phyloP scores from a whole-genome alignment of 1,139 yeast genomes.

The Lodderomyces theae region DNA sequence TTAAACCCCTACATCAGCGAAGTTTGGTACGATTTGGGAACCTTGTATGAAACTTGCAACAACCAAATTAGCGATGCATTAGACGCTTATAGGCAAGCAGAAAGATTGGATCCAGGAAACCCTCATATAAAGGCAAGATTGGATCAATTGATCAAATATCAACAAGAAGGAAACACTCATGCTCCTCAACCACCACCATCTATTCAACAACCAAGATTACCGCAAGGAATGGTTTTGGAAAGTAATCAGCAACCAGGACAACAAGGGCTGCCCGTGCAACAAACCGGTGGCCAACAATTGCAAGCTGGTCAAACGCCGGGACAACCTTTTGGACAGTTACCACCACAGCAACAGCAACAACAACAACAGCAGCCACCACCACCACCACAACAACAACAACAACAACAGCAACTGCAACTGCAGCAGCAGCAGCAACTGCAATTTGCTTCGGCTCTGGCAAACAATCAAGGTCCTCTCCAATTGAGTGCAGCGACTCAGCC shows the following conservation, averaged over 20 bases:
- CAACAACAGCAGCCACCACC: conserved; percentile 9
- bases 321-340: conserved; percentile 7
- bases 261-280: conserved; percentile 20
- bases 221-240: conserved; percentile 59
- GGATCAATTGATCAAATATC: conserved; percentile 76
- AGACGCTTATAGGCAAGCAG: conserved; percentile 96
- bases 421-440: conserved; percentile 9
- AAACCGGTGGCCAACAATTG: conserved; percentile 23
- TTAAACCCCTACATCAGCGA: conserved; percentile 93
- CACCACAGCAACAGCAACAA: conserved; percentile 10
- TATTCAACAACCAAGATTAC: conserved; percentile 56
- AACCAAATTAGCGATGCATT: conserved; percentile 92
- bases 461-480: conserved; percentile 11
- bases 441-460: neutral
- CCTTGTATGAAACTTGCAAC: conserved; percentile 93
- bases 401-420: conserved; percentile 7
- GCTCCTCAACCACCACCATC: conserved; percentile 69
- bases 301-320: conserved; percentile 11
- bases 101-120: conserved; percentile 89
- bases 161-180: conserved; percentile 68
- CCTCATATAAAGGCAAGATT: conserved; percentile 91
- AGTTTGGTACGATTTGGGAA: conserved; percentile 98
- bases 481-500: conserved; percentile 8
- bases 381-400: conserved; percentile 6
- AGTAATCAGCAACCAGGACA: conserved; percentile 36